Base-by-base conservation (phyloP, 2,329 filamentous ascomycete species). In the Scytalidium lignicola region DNA sequence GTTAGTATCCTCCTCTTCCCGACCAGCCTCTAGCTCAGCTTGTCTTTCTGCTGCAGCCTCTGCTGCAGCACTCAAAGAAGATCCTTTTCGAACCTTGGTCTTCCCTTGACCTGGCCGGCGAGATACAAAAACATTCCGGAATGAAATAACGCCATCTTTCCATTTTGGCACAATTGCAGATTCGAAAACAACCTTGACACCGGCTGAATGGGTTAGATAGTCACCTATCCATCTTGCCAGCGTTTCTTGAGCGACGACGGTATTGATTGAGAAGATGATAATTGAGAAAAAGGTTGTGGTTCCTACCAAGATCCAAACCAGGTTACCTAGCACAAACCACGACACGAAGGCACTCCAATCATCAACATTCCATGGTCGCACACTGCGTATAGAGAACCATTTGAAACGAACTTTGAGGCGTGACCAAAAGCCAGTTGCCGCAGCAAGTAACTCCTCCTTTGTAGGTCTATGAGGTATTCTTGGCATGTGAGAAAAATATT, bases 241-340 rank as follows among this genome's bases (percentile, higher is more conserved):
- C 3, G 89, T 95, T 81, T 99, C 93, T 75, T 99, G 93, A 2
- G 93, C 93, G 70, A 97, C 88, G 26, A 97, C 90, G 0, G 92
- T 97, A 67, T 99, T 99, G 62, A 97, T 89, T 8, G 88, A 82
- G 57, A 96, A 80, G 48, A 99, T 95, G 17, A 92, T 71, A 48
- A 97, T 73, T 4, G 92, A 96, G 67, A 97, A 90, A 68, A 99
- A 99, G 0, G 93, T 97, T 0, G 93, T 99, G 1, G 93, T 99
- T 47, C 93, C 93, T 23, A 97, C 78, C n/a, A 97, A 78, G 58
- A 99, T 82, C 93, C 93, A 99, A 10, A 96, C 80, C 8, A 99
- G 75, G 67, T 99, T 93, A 0, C 92, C 93, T 47, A 96, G 77
- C 54, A 97, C 79, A 54, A 99, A 86, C 92, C 92, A 97, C 2